Base-by-base conservation (phyloP, 2,329 filamentous ascomycete species). In the Aspergillus pseudonomiae region DNA sequence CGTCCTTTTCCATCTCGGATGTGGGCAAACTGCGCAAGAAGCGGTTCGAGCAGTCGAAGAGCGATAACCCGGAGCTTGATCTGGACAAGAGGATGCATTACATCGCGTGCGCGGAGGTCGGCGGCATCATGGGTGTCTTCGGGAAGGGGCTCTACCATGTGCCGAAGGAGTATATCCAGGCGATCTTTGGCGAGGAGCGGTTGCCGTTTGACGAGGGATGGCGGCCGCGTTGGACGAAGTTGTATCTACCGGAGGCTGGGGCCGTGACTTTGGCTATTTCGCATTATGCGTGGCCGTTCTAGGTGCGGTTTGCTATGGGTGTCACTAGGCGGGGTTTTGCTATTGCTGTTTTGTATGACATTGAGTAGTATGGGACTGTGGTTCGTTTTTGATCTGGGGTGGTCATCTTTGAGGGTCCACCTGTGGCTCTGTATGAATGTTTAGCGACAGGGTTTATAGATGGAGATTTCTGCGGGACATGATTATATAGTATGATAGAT, bases 181-280 rank as follows among this genome's bases (percentile, higher is more conserved):
- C 62, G 11, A 16, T 68, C 4, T 66, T 68, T 59, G 61, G 63
- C 0, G 65, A 68, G 26, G 67, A 68, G 57, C 43, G 67, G 5
- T n/a, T 68, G 53, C 67, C 67, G n/a, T 64, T 56, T 39, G 30
- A 62, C 6, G 63, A 68, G 36, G 67, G 67, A 11, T 68, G 67
- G 67, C 60, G 12, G 32, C 67, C 67, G 4, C 32, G 60, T 9
- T 60, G 57, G 57, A 45, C 61, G 4, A 63, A 62, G 53, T 30
- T 59, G 58, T 54, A 46, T 56, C 30, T 68, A 3, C 57, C 57
- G 6, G 67, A 68, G 58, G 32, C 61, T 12, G 53, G 21, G 16
- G 41, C 45, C 30, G 28, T 66, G 6, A 26, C 60, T 9, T 41
- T 66, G 26, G 50, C 28, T 16, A 52, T 66, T 60, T 67, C 64